Evolutionary conservation across 306 rosid species (phyloP), one percentile per base, ranked within the genome.

Genomic region (Cucurbita maxima): DNA sequence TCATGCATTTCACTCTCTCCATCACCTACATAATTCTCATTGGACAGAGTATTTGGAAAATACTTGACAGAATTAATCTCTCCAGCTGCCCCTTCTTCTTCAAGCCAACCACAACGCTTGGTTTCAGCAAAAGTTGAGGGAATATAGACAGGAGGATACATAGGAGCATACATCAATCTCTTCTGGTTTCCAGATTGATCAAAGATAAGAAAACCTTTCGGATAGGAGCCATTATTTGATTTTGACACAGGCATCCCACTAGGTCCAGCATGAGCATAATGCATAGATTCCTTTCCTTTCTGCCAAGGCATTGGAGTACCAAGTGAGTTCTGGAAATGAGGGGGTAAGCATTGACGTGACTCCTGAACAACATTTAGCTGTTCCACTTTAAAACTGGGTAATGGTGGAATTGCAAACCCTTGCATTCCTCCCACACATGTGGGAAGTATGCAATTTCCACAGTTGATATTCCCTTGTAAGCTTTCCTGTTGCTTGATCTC

Each of bases 1-100:
- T 91, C 97, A 75, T 83, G 97, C 91, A 91, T 83, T 81, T 87
- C 97, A 79, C 89, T 88, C 81, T 79, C 88, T 50, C 83, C 87
- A 53, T 50, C 73, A 48, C 53, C 60, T 10, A 81, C 41, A 30
- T 73, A 81, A 76, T 89, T 88, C 58, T 85, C 81, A 78, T 69
- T 79, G 12, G 82, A 77, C 68, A 77, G 84, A 57, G 81, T 76
- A 0, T 57, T 52, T 0, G 70, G 80, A 81, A 56, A 22, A 83
- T 75, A 80, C 67, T 78, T 71, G 9, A 75, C 41, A 9, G 82
- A 69, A 79, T 78, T 75, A 73, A 56, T 81, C 71, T 57, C 59
- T 76, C 55, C 47, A 62, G 62, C 59, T 69, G 74, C 72, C 61
- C 37, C 48, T 48, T 62, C 79, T 51, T 56, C 75, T 81, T 57